Base-by-base conservation (phyloP, 768 basidiomycete species). In the Lactifluus echinatus region DNA sequence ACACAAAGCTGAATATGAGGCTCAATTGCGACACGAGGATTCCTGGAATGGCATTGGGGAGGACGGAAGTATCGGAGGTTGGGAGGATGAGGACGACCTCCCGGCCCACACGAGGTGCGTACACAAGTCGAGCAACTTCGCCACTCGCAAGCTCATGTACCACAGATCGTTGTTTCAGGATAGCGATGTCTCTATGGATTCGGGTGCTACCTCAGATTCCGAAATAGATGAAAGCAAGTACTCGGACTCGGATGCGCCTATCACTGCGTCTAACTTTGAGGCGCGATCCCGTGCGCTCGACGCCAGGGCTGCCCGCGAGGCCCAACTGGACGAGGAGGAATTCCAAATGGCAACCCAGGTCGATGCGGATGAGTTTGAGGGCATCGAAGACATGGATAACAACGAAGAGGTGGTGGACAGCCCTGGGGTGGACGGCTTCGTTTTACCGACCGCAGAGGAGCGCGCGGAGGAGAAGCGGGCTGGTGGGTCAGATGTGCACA, bases 211-310 rank as follows among this genome's bases (percentile, higher is more conserved):
- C 7, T 75, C 77, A 17, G 72, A 75, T 40, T 65, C 67, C 0
- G 66, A 67, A 28, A 72, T 67, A 1, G 71, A 69, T 29, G 74
- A 75, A 29, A 19, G 74, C 12, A 77, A 77, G n/a, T 74, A 42
- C 40, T 42, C 40, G 40, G 40, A 76, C 45, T 77, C 75, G 8
- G 78, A 77, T 43, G 73, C 69, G 11, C 85, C 75, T 50, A 71
- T 84, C 33, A 93, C 89, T 7, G 82, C 83, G 71, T 79, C 79
- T 24, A 93, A 91, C 65, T 89, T 93, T 79, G 90, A 87, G 61
- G 80, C 82, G 36, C 83, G 83, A 26, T 92, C 90, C 44, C 81
- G 81, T 53, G 87, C 87, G 50, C 70, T 92, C 49, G 90, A 93
- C 63, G 83, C 76, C 21, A 73, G 77, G 62, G 83, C 82, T 6